Percentiles rank a stretch among this genome's conserved stretches.
Conservation (phyloP, 2,329 filamentous ascomycete species). For the Ramichloridium luteum region DNA sequence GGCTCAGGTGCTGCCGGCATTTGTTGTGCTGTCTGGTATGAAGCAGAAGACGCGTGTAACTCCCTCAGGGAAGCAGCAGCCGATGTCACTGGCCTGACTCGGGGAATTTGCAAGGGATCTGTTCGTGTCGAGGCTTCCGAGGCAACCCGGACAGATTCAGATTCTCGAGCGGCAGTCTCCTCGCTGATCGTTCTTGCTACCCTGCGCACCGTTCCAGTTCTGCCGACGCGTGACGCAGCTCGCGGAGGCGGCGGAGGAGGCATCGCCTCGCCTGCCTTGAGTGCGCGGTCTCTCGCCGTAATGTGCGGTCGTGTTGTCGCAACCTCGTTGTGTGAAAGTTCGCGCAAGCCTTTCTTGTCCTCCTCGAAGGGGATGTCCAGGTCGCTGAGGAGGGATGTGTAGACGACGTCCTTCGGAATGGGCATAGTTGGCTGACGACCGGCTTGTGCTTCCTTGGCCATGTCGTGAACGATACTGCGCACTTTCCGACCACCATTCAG, state of each 20-base stretch:
- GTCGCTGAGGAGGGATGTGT: slow-evolving; percentile 27
- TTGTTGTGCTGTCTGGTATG: slow-evolving; percentile 15
- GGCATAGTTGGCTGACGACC: slow-evolving; percentile 38
- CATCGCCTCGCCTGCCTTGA: slow-evolving; percentile 24
- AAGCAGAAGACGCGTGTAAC: slow-evolving; percentile 13
- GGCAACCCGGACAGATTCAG: slow-evolving; percentile 15
- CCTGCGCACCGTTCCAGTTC: slow-evolving; percentile 18
- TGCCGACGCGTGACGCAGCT: slow-evolving; percentile 14
- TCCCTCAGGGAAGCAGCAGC: slow-evolving; percentile 12
- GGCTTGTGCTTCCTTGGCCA: slow-evolving; percentile 36
- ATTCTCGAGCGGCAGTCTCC: slow-evolving; percentile 19
- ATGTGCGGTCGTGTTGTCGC: slow-evolving; percentile 11
- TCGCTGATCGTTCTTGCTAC: slow-evolving; percentile 24
- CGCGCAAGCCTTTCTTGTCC: slow-evolving; percentile 26
- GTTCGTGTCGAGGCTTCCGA: slow-evolving; percentile 11
- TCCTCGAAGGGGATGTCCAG: slow-evolving; percentile 18
- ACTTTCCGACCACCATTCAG: slow-evolving; percentile 36
- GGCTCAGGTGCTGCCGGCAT: slow-evolving; percentile 16
- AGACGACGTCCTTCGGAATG: slow-evolving; percentile 36
- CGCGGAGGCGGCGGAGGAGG: slow-evolving; percentile 18
- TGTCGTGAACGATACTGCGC: slow-evolving; percentile 38
- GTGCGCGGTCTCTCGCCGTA: slow-evolving; percentile 10
- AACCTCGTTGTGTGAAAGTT: slow-evolving; percentile 36
- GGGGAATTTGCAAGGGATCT: neutral
- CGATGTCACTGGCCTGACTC: neutral